These are phyloP conservation scores for Diaporthe humulicola DNA, from an alignment of 2,329 filamentous ascomycete genomes.

Conservation along the genomic window DNA sequence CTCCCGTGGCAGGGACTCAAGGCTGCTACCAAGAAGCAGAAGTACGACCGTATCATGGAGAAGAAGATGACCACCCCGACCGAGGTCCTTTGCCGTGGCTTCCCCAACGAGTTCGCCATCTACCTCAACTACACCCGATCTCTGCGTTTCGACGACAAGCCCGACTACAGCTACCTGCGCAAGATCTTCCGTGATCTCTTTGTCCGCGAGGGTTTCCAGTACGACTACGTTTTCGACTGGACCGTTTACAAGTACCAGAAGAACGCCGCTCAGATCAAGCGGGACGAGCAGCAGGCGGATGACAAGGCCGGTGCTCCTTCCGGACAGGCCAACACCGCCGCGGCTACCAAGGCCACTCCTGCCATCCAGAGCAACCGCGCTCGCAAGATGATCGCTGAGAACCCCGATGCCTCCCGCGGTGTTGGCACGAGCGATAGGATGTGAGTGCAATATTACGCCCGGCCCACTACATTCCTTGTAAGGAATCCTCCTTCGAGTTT, in stretches of 20 bases:
- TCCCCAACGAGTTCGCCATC: slow-evolving; percentile 99
- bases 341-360: slow-evolving; percentile 69
- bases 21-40: slow-evolving; percentile 99
- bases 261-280: slow-evolving; percentile 94
- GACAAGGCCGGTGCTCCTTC: slow-evolving; percentile 80
- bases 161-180: slow-evolving; percentile 98
- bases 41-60: slow-evolving; percentile 99
- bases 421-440: slow-evolving; percentile 90
- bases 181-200: slow-evolving; percentile 99
- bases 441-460: slow-evolving; percentile 83
- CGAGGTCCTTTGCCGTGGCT: slow-evolving; percentile 97
- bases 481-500: slow-evolving; percentile 89
- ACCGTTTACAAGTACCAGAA: slow-evolving; percentile 99
- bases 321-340: slow-evolving; percentile 69
- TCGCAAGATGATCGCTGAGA: slow-evolving; percentile 86
- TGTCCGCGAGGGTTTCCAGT: slow-evolving; percentile 98
- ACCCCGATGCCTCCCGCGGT: slow-evolving; percentile 80
- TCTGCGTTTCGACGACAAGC: slow-evolving; percentile 99
- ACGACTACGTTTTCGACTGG: slow-evolving; percentile 99
- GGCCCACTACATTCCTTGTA: slow-evolving; percentile 81
- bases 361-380: slow-evolving; percentile 82
- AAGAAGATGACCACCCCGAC: slow-evolving; percentile 99
- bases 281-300: slow-evolving; percentile 81
- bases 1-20: slow-evolving; percentile 99
- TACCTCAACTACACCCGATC: slow-evolving; percentile 99